Conservation (phyloP, 371 early-diverging fungal species). For the Circinella minor region DNA sequence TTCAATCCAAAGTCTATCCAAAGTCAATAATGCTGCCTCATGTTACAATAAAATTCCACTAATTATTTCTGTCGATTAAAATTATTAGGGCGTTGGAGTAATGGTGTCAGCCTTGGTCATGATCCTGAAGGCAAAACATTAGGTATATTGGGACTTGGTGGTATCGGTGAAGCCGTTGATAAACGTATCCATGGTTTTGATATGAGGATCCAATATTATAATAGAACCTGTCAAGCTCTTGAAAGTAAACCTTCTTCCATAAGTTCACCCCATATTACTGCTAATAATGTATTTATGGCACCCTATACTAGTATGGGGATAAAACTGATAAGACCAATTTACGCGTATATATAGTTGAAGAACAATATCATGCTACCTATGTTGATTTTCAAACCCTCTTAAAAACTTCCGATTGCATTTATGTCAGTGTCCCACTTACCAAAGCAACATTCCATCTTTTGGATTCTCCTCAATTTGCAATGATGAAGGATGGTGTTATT, state of each 20-base stretch:
- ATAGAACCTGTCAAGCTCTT: constrained; percentile 43
- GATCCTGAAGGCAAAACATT: constrained; percentile 56
- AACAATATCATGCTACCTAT: constrained; percentile 39
- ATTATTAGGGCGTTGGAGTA: constrained; percentile 41
- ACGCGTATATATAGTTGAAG: constrained; percentile 26
- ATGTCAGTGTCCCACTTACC: constrained; percentile 61
- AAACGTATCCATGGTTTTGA: constrained; percentile 59
- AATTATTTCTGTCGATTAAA: too few relatives aligned
- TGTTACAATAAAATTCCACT: too few relatives aligned
- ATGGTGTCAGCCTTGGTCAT: constrained; percentile 51
- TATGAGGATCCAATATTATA: constrained; percentile 60
- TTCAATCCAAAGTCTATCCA: too few relatives aligned
- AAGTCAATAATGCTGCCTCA: too few relatives aligned
- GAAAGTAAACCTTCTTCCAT: constrained; percentile 25
- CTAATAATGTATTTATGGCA: too few relatives aligned
- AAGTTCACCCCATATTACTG: too few relatives aligned
- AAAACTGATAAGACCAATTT: neutral
- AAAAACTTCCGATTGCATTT: constrained; percentile 56
- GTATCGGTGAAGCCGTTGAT: constrained; percentile 64
- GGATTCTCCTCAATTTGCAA: constrained; percentile 44
- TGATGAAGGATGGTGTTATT: constrained; percentile 60
- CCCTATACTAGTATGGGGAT: neutral
- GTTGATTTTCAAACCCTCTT: constrained; percentile 60
- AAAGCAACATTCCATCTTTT: constrained; percentile 55
- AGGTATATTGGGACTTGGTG: constrained; percentile 67